These are phyloP conservation scores for Mastigamoeba balamuthi DNA, from an alignment of 78 protist species.

Conservation along the genomic window DNA sequence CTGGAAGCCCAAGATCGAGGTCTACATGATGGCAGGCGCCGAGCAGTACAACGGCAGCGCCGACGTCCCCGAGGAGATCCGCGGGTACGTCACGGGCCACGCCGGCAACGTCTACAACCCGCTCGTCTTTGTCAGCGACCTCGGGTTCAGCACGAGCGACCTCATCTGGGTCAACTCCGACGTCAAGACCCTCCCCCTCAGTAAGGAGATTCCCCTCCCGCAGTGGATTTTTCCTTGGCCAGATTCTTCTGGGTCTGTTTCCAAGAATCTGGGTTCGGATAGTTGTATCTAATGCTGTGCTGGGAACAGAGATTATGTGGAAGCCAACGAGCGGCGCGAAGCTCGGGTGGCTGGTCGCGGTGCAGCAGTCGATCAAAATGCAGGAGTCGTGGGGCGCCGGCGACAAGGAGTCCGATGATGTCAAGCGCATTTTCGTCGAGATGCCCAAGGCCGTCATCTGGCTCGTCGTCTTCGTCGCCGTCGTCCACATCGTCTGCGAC, in stretches of 20 bases:
- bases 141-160: constrained; percentile 44
- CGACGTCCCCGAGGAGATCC: too few species aligned
- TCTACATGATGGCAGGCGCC: too few species aligned
- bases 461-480: constrained; percentile 66
- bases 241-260: neutral
- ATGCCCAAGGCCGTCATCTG: constrained; percentile 69
- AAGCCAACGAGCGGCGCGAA: neutral
- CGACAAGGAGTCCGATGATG: constrained; percentile 19
- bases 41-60: too few species aligned
- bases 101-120: too few species aligned
- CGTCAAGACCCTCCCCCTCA: constrained; percentile 13
- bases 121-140: constrained; percentile 47
- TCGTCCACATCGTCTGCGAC: constrained; percentile 86
- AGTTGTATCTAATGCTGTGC: too few species aligned
- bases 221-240: neutral
- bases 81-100: too few species aligned
- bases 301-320: neutral
- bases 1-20: too few species aligned
- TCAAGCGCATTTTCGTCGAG: constrained; percentile 69
- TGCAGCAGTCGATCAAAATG: constrained; percentile 46
- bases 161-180: constrained; percentile 22
- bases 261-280: too few species aligned
- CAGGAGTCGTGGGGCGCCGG: constrained; percentile 17
- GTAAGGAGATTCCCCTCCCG: neutral
- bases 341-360: constrained; percentile 4